Percentiles rank a stretch among this genome's conserved stretches.
These are phyloP conservation scores for Penicillium steckii DNA, from an alignment of 495 filamentous ascomycete genomes.

Conservation along the genomic window DNA sequence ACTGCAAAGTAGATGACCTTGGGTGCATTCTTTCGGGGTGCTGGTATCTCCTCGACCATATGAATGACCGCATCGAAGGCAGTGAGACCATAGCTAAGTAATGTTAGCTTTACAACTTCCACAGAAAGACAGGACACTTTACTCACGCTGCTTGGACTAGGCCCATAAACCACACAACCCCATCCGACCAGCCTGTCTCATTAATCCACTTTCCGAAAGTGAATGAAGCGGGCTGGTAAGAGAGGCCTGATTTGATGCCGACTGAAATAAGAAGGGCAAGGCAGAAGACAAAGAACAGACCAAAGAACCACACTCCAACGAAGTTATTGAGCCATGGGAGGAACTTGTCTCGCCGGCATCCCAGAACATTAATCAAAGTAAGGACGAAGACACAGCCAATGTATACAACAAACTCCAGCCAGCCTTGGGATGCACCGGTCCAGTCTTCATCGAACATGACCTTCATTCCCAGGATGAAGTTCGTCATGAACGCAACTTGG, in stretches of 20 bases:
- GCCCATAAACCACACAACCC: conserved; percentile 61
- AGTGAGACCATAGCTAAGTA: conserved; percentile 46
- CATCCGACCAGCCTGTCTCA: conserved; percentile 59
- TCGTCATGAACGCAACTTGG: conserved; percentile 48
- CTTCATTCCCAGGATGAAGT: conserved; percentile 47
- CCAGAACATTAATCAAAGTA: conserved; percentile 41
- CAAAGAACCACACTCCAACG: conserved; percentile 44
- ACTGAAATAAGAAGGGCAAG: conserved; percentile 44
- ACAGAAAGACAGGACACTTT: background rate
- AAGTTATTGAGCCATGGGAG: conserved; percentile 47
- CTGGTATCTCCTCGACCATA: conserved; percentile 52
- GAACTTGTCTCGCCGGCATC: conserved; percentile 38
- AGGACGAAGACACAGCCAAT: conserved; percentile 35
- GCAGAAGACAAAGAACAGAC: conserved; percentile 41
- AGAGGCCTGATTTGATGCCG: conserved; percentile 28
- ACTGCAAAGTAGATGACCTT: conserved; percentile 38
- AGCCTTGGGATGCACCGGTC: conserved; percentile 36
- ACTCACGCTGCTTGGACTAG: conserved; percentile 53
- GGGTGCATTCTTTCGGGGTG: conserved; percentile 38
- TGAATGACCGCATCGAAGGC: conserved; percentile 62
- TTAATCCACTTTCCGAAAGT: conserved; percentile 59
- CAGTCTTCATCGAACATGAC: conserved; percentile 40
- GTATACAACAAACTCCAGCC: conserved; percentile 47
- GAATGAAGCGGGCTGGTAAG: conserved; percentile 44
- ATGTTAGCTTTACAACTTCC: background rate